Conservation (phyloP, 139 green algal species). For the Axilococcus clingmanii region DNA sequence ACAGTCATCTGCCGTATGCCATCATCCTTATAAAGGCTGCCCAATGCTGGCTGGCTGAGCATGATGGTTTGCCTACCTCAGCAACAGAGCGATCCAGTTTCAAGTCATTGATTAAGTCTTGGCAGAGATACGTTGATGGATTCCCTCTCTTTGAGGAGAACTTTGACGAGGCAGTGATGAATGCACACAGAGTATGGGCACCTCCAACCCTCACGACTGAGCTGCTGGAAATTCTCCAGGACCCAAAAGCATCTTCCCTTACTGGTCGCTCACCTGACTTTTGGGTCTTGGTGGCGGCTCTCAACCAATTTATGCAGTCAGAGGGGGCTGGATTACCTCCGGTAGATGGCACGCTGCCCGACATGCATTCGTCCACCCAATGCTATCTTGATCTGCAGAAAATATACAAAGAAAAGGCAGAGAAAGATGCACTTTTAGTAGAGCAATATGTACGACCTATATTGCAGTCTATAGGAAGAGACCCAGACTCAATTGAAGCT, state of each 20-base stretch:
- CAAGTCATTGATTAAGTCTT: slow-evolving; percentile 46
- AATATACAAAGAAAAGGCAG: slow-evolving; percentile 72
- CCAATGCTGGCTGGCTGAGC: slow-evolving; percentile 30
- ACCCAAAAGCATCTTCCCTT: slow-evolving; percentile 24
- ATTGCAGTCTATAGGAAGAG: slow-evolving; percentile 32
- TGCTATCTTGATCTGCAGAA: slow-evolving; percentile 76
- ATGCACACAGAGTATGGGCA: slow-evolving; percentile 71
- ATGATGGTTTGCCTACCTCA: slow-evolving; percentile 31
- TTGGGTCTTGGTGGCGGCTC: slow-evolving; percentile 71
- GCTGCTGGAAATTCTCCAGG: slow-evolving; percentile 40
- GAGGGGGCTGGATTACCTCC: slow-evolving; percentile 46
- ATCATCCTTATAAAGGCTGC: slow-evolving; percentile 53
- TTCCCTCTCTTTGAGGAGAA: slow-evolving; percentile 71
- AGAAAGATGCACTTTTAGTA: slow-evolving; percentile 56
- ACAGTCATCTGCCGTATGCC: slow-evolving; percentile 81
- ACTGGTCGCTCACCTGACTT: slow-evolving; percentile 37
- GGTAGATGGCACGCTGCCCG: slow-evolving; percentile 79
- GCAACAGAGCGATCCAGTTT: slow-evolving; percentile 51
- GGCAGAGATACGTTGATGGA: slow-evolving; percentile 46
- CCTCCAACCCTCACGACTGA: slow-evolving; percentile 30
- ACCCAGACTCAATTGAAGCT: slow-evolving; percentile 28
- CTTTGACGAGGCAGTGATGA: slow-evolving; percentile 75
- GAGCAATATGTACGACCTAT: slow-evolving; percentile 38
- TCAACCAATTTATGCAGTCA: slow-evolving; percentile 52
- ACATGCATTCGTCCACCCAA: slow-evolving; percentile 92